Evolutionary conservation across 345 rosid genomes (phyloP), one percentile per base, ranked within the genome.

Genomic region (Salix brachista): DNA sequence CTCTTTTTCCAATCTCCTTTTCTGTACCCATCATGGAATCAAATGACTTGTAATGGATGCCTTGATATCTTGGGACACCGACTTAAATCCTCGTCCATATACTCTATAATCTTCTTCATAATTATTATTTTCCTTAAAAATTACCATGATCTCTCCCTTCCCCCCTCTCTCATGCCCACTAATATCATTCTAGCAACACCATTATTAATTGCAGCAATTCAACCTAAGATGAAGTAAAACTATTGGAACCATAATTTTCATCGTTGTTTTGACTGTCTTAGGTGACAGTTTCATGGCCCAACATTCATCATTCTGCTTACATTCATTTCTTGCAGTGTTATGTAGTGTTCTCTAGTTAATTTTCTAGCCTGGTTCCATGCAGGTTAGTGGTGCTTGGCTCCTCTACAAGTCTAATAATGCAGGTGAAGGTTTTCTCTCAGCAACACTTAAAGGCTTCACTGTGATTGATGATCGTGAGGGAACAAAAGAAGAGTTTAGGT

Each of bases 391-490:
- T 44, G 85, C 88, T 69, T 96, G 98, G 99, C 91, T 96, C 78
- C 91, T 93, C 39, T 96, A 89, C 83, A 91, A 91, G 80, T 90
- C 96, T 68, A 88, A 88, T 80, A 85, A 86, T 54, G 69, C 77
- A 25, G 88, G 85, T 70, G 97, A 92, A 70, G 94, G 97, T 74
- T 82, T 88, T 75, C 92, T 96, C 67, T 91, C 96, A 6, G 93
- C 99, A 77, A 89, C 97, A 56, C 90, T 96, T 75, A 89, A 85
- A 87, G 93, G 91, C 74, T 91, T 96, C 76, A 83, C 90, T 78
- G 93, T 96, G 75, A 84, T 88, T 80, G 99, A 96, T 88, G 90
- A 96, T 80, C 98, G 99, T 66, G 94, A 87, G 74, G 99, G 98
- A 73, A 91, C 91, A 74, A 87, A 85, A 82, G 90, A 92, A 82